Percentiles rank a stretch among this genome's conserved stretches.
These are phyloP conservation scores for Stenogyne calaminthoides DNA, from an alignment of 305 asterid species.

Conservation along the genomic window DNA sequence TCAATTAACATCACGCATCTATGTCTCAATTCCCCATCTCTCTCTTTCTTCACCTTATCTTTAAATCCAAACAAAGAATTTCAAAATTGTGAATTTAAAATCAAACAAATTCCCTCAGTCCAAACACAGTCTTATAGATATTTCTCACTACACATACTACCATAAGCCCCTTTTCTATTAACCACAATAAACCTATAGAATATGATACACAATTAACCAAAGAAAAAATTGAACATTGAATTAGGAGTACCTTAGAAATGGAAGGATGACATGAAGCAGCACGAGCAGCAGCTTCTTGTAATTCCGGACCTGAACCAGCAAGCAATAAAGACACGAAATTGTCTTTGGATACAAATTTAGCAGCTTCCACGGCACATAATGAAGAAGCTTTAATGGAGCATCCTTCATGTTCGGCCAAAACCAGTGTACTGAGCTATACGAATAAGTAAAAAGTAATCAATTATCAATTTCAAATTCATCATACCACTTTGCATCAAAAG, in stretches of 20 bases:
- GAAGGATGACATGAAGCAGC: conserved; percentile 85
- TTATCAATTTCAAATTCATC: not conserved
- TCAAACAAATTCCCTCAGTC: not conserved
- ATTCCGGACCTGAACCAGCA: conserved; percentile 87
- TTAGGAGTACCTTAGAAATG: conserved; percentile 58
- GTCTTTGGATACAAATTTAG: conserved; percentile 62
- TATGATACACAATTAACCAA: not conserved
- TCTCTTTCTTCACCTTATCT: not conserved
- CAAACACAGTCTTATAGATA: not conserved
- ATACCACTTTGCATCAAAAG: conserved; percentile 8
- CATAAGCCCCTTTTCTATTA: conserved; percentile 18
- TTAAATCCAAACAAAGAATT: not conserved
- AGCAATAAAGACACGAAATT: conserved; percentile 68
- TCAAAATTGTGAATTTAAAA: not conserved
- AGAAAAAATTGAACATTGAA: not conserved
- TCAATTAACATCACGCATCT: not conserved
- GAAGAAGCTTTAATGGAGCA: conserved; percentile 71
- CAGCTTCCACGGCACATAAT: conserved; percentile 85
- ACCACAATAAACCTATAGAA: not conserved
- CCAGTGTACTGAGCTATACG: conserved; percentile 76
- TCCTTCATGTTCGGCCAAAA: conserved; percentile 84
- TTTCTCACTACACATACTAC: not conserved
- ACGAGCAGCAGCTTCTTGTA: conserved; percentile 71
- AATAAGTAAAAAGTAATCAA: conserved; percentile 16
- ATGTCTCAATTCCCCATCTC: not conserved